phyloP scores from a whole-genome alignment of 306 rosid genomes.

The Quercus robur region DNA sequence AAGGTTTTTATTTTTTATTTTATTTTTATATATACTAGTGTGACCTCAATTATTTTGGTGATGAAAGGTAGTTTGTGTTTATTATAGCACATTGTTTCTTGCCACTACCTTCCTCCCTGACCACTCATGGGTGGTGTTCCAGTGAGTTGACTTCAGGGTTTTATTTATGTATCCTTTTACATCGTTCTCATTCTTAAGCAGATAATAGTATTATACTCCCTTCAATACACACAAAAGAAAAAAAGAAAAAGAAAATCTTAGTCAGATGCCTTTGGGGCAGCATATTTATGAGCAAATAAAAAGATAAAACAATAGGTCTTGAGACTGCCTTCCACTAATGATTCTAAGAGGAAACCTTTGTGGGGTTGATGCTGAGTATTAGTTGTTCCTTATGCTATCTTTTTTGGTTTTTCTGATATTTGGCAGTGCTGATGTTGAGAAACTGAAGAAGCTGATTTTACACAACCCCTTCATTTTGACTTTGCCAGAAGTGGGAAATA shows the following conservation, averaged over 20 bases:
- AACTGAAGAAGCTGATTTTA: constrained; percentile 84
- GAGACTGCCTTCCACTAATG: not conserved
- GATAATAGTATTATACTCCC: not conserved
- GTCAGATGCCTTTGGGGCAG: not conserved
- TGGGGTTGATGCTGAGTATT: not conserved
- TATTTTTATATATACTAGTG: constrained; percentile 23
- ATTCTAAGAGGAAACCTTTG: not conserved
- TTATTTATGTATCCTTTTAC: not conserved
- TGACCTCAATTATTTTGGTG: not conserved
- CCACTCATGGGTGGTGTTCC: constrained; percentile 1
- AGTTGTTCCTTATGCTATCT: constrained; percentile 12
- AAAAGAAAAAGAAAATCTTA: too few relatives aligned
- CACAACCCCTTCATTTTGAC: constrained; percentile 88
- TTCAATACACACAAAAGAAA: too few relatives aligned
- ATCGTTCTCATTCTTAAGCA: not conserved
- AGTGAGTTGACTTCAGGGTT: not conserved
- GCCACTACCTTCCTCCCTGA: not conserved
- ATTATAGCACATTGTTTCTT: constrained; percentile 4
- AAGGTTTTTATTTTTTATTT: constrained; percentile 36
- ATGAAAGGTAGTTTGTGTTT: constrained; percentile 16
- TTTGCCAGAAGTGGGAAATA: constrained; percentile 77
- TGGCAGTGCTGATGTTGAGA: constrained; percentile 86
- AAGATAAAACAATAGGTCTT: not conserved
- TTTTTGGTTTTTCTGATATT: constrained; percentile 16
- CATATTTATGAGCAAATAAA: not conserved